These are phyloP conservation scores for Astrothelium macrocarpum DNA, from an alignment of 495 filamentous ascomycete genomes.

Conservation along the genomic window DNA sequence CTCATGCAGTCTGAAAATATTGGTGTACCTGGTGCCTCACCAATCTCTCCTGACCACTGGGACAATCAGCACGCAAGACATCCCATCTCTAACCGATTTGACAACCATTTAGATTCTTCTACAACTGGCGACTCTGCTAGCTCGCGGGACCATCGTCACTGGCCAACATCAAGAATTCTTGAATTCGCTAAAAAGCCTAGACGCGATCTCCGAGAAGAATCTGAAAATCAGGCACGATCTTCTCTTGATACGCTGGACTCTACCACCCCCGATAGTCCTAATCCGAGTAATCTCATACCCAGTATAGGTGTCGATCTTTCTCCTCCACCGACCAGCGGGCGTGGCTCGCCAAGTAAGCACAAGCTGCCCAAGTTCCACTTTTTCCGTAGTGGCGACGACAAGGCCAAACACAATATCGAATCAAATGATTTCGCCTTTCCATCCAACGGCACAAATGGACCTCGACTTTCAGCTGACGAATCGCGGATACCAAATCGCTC, in stretches of 20 bases:
- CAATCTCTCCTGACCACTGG: slow-evolving; percentile 31
- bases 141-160: neutral
- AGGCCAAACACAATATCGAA: slow-evolving; percentile 21
- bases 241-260: slow-evolving; percentile 26
- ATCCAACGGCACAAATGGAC: slow-evolving; percentile 9
- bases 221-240: neutral
- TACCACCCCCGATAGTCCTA: slow-evolving; percentile 23
- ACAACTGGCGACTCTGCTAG: neutral
- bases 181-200: neutral
- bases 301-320: slow-evolving; percentile 20
- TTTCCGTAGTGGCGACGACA: slow-evolving; percentile 21
- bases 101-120: neutral
- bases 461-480: slow-evolving; percentile 8
- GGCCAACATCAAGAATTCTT: neutral
- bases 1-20: slow-evolving; percentile 3
- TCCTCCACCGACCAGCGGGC: slow-evolving; percentile 6
- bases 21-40: neutral
- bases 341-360: slow-evolving; percentile 13
- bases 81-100: neutral
- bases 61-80: slow-evolving; percentile 16
- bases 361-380: slow-evolving; percentile 22
- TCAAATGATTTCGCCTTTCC: slow-evolving; percentile 22
- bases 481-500: slow-evolving; percentile 4
- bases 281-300: slow-evolving; percentile 12
- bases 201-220: neutral